Evolutionary conservation across 768 basidiomycete genomes (phyloP).

Genomic region (Mycena chlorophos): DNA sequence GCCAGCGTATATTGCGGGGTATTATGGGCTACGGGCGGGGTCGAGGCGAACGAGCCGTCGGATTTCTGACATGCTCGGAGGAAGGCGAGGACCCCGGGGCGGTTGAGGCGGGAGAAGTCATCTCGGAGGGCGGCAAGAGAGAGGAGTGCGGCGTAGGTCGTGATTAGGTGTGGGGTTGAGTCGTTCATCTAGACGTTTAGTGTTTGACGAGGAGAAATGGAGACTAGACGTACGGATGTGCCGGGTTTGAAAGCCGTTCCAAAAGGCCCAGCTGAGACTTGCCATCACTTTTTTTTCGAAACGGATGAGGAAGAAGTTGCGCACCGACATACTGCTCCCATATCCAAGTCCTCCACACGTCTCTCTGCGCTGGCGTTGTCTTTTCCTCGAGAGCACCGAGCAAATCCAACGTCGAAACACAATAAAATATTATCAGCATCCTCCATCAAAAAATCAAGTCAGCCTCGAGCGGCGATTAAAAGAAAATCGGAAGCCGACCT

Average conservation of each 20-base stretch:
- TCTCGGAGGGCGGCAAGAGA: conserved; percentile 83
- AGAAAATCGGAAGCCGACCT: conserved; percentile 46
- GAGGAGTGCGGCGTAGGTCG: conserved; percentile 90
- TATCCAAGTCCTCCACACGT: conserved; percentile 77
- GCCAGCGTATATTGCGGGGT: conserved; percentile 35
- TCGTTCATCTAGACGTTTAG: conserved; percentile 47
- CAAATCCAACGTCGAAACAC: conserved; percentile 80
- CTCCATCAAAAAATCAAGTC: conserved; percentile 39
- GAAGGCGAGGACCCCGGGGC: conserved; percentile 61
- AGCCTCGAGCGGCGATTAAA: conserved; percentile 13
- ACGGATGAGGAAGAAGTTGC: not conserved
- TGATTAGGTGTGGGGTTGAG: conserved; percentile 83
- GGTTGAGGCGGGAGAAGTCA: conserved; percentile 71
- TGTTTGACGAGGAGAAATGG: not conserved
- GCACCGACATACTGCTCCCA: conserved; percentile 81
- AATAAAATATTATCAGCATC: conserved; percentile 86
- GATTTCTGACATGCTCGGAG: conserved; percentile 68
- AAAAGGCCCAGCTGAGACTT: conserved; percentile 53
- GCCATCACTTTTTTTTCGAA: too few relatives aligned
- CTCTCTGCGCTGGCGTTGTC: conserved; percentile 49
- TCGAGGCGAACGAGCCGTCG: conserved; percentile 72
- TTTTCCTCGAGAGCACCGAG: conserved; percentile 53
- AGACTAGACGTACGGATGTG: conserved; percentile 13
- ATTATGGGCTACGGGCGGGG: not conserved
- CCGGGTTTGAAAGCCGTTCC: conserved; percentile 70